Percentiles rank a stretch among this genome's conserved stretches.
phyloP scores from a whole-genome alignment of 345 rosid genomes.

The Clarkia xantiana region DNA sequence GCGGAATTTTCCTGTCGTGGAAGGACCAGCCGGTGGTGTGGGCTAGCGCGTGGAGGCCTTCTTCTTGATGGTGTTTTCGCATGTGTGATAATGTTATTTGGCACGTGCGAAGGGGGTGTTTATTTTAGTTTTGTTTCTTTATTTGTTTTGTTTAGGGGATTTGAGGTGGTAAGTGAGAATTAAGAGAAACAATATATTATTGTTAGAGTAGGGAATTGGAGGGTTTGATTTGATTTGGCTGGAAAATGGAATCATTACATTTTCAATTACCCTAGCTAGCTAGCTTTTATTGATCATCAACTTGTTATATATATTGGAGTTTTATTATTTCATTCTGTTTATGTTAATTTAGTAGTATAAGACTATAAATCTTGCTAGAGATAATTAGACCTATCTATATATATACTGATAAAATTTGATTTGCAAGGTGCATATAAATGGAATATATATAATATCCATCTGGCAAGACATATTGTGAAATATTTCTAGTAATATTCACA shows the following conservation, averaged over 20 bases:
- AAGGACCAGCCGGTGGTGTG: constrained; percentile 92
- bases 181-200: neutral
- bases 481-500: no score
- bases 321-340: neutral
- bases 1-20: constrained; percentile 88
- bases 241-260: constrained; percentile 1
- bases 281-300: neutral
- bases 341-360: no score
- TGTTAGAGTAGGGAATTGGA: constrained; percentile 2
- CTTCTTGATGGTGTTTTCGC: constrained; percentile 6
- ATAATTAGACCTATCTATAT: no score
- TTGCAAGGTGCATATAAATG: no score
- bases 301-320: neutral
- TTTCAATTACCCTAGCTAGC: neutral
- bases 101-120: constrained; percentile 3
- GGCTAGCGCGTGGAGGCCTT: constrained; percentile 91
- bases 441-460: no score
- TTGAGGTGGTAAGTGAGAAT: no score
- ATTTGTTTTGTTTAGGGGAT: neutral
- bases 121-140: neutral
- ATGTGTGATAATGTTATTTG: constrained; percentile 1
- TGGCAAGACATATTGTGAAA: no score
- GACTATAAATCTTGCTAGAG: no score
- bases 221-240: constrained; percentile 1
- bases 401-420: no score